Evolutionary conservation across 306 rosid genomes (phyloP).

Genomic region (Acacia crassicarpa): DNA sequence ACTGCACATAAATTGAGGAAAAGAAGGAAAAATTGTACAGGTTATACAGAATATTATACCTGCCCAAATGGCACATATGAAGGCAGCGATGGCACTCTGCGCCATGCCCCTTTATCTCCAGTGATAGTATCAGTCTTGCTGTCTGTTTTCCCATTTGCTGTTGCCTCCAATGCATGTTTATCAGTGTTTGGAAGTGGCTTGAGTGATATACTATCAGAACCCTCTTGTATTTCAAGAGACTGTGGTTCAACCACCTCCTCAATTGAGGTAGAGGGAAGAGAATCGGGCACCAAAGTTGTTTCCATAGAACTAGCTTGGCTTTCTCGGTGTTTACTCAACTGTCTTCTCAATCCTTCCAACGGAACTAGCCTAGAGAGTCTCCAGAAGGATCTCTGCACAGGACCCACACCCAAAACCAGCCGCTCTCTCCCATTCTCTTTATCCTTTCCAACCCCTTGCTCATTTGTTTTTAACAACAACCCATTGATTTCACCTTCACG

Average conservation of each 20-base stretch:
- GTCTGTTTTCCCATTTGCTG: slow-evolving; percentile 51
- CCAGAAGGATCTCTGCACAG: slow-evolving; percentile 90
- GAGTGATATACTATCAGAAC: slow-evolving; percentile 89
- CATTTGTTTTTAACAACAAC: slow-evolving; percentile 41
- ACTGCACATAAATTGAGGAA: background rate
- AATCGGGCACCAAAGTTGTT: slow-evolving; percentile 50
- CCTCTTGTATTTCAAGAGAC: slow-evolving; percentile 94
- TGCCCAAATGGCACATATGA: slow-evolving; percentile 96
- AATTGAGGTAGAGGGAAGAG: slow-evolving; percentile 49
- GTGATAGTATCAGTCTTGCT: slow-evolving; percentile 38
- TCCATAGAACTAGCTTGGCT: slow-evolving; percentile 43
- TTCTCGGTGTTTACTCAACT: slow-evolving; percentile 57
- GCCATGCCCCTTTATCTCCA: slow-evolving; percentile 69
- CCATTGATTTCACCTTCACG: slow-evolving; percentile 48
- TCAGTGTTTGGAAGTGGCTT: slow-evolving; percentile 69
- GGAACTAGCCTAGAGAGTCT: slow-evolving; percentile 94
- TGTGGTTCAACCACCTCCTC: slow-evolving; percentile 75
- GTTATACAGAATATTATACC: slow-evolving; percentile 40
- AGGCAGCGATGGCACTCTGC: slow-evolving; percentile 84
- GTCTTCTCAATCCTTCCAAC: slow-evolving; percentile 70
- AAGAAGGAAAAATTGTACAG: background rate
- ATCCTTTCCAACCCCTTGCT: slow-evolving; percentile 50
- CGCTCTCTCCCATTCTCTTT: slow-evolving; percentile 65
- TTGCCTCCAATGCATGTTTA: slow-evolving; percentile 45
- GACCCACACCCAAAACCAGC: slow-evolving; percentile 96